Conservation (phyloP, 495 filamentous ascomycete genomes). For the Penicillium pulvis region DNA sequence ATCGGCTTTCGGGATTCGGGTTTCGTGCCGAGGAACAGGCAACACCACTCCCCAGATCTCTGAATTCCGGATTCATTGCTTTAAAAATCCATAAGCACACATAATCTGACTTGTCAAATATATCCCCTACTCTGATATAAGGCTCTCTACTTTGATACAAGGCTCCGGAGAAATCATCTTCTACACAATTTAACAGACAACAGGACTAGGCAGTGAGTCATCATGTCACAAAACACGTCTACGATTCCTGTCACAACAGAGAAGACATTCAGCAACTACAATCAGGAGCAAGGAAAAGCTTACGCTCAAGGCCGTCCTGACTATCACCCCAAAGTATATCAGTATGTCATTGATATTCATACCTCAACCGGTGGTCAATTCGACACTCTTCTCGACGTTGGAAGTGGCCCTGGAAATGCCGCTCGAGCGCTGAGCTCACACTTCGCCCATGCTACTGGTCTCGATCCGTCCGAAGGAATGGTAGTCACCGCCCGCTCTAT, state of each 20-base stretch:
- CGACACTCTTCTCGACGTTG: slow-evolving; percentile 52
- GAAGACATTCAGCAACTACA: slow-evolving; percentile 51
- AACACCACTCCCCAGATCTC: neutral
- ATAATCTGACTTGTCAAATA: neutral
- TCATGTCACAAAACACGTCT: slow-evolving; percentile 10
- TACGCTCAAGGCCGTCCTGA: slow-evolving; percentile 46
- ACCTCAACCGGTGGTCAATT: slow-evolving; percentile 48
- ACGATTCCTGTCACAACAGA: slow-evolving; percentile 5
- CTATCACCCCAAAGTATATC: slow-evolving; percentile 47
- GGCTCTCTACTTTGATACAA: neutral
- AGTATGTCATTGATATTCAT: slow-evolving; percentile 53
- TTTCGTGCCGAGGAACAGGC: neutral
- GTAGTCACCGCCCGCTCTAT: slow-evolving; percentile 45
- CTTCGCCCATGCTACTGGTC: slow-evolving; percentile 51
- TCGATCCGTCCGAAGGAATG: slow-evolving; percentile 58
- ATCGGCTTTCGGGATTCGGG: neutral
- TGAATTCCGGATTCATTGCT: neutral
- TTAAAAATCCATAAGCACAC: neutral
- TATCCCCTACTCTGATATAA: neutral
- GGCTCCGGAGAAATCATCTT: neutral
- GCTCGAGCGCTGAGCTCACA: slow-evolving; percentile 37
- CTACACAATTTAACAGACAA: neutral
- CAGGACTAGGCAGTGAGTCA: neutral
- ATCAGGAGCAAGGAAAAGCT: slow-evolving; percentile 38
- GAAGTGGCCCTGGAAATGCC: slow-evolving; percentile 57